A percentile compares a stretch with the other conserved stretches of the same genome.
Conservation (phyloP, 768 basidiomycete genomes). For the Boletus barrowsii region DNA sequence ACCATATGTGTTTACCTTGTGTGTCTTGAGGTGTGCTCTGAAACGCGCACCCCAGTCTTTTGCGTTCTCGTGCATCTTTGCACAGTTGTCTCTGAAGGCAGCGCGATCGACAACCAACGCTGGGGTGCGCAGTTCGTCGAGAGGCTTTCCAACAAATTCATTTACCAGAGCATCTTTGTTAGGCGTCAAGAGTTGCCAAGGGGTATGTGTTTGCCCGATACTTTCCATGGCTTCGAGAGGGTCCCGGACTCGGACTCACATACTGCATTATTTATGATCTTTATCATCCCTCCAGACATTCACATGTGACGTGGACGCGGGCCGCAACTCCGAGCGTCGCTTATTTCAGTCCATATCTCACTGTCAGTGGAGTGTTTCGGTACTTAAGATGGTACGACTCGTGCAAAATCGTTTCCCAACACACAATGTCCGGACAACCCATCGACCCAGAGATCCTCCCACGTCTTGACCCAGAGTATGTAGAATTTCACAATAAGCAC, state of each 20-base stretch:
- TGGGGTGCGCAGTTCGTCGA: conserved; percentile 67
- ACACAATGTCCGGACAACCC: conserved; percentile 37
- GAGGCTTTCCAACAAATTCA: conserved; percentile 55
- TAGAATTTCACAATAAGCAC: conserved; percentile 54
- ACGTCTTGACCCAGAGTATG: conserved; percentile 64
- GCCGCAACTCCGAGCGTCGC: background rate
- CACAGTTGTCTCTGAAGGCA: conserved; percentile 71
- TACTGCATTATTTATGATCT: conserved; percentile 2
- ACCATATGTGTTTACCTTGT: conserved; percentile 49
- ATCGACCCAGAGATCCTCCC: conserved; percentile 60
- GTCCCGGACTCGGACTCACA: background rate
- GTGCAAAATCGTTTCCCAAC: background rate
- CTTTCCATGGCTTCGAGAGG: conserved; percentile 16
- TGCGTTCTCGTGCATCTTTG: conserved; percentile 65
- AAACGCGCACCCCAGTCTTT: conserved; percentile 67
- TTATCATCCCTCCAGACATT: background rate
- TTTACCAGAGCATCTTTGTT: conserved; percentile 48
- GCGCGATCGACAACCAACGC: conserved; percentile 75
- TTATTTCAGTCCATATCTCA: conserved; percentile 1
- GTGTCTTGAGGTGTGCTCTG: conserved; percentile 82
- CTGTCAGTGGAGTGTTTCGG: background rate
- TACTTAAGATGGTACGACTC: conserved; percentile 11
- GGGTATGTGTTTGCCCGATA: conserved; percentile 45
- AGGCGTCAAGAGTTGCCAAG: conserved; percentile 39
- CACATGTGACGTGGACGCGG: conserved; percentile 5